Evolutionary conservation across 2,329 filamentous ascomycete species (phyloP).

Genomic region (Cryoendolithus antarcticus): DNA sequence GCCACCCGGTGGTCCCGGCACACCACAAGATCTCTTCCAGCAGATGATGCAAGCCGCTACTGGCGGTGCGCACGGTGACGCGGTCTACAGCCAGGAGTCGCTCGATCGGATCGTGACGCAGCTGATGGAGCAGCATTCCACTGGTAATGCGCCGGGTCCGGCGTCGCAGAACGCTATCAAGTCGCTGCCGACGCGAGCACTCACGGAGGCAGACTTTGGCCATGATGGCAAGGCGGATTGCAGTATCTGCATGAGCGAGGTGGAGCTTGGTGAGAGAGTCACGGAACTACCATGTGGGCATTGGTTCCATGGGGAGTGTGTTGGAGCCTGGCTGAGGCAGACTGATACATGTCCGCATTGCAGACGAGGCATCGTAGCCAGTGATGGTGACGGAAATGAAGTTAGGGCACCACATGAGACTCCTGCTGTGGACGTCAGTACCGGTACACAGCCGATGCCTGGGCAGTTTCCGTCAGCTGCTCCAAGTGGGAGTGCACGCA

Average conservation of each 20-base stretch:
- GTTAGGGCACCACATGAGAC: constrained; percentile 1
- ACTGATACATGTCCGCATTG: constrained; percentile 90
- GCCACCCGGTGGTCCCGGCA: constrained; percentile 1
- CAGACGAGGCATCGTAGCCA: constrained; percentile 41
- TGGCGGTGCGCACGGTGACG: constrained; percentile 50
- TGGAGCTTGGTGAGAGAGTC: constrained; percentile 60
- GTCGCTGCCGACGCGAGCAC: constrained; percentile 53
- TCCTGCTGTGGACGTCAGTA: neutral
- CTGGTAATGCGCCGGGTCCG: constrained; percentile 67
- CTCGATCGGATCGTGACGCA: constrained; percentile 78
- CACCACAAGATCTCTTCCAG: constrained; percentile 10
- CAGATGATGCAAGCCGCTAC: constrained; percentile 17
- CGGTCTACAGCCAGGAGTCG: constrained; percentile 81
- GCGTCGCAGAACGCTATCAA: constrained; percentile 65
- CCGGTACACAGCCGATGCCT: constrained; percentile 1
- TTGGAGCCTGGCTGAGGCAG: constrained; percentile 71
- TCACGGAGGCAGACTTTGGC: constrained; percentile 58
- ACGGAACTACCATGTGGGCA: constrained; percentile 75
- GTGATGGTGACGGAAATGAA: constrained; percentile 5
- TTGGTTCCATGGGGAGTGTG: constrained; percentile 82
- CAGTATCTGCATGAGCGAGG: constrained; percentile 86
- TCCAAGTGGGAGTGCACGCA: constrained; percentile 1
- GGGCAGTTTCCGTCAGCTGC: neutral
- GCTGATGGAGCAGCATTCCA: constrained; percentile 72
- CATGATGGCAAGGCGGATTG: constrained; percentile 63